A percentile compares a stretch with the other conserved stretches of the same genome.
phyloP scores from a whole-genome alignment of 345 rosid species.

The Aethionema arabicum region DNA sequence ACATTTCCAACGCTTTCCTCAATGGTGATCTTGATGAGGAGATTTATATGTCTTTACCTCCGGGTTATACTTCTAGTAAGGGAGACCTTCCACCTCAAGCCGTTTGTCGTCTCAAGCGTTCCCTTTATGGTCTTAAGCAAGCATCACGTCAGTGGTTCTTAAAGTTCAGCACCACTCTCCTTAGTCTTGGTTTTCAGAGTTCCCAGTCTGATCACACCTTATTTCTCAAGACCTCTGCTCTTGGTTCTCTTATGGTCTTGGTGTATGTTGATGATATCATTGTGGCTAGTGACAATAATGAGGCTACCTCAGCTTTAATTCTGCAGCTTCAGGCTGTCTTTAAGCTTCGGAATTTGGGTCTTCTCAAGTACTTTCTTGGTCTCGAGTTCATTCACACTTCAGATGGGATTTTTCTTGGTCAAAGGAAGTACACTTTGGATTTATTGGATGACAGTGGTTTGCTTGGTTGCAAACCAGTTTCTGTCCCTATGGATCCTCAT shows the following conservation, averaged over 20 bases:
- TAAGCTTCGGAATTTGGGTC: not conserved
- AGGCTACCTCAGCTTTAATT: not conserved
- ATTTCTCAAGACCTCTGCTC: not conserved
- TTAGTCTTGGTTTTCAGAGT: not conserved
- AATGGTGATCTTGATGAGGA: not conserved
- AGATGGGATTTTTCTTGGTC: too few relatives aligned
- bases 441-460: too few relatives aligned
- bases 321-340: too few relatives aligned
- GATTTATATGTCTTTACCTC: not conserved
- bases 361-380: not conserved
- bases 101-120: not conserved
- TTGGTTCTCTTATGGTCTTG: not conserved
- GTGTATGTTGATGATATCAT: not conserved
- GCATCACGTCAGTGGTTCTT: not conserved
- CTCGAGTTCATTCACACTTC: too few relatives aligned
- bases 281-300: not conserved
- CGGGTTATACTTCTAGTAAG: not conserved
- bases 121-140: not conserved
- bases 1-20: not conserved
- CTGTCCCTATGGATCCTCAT: too few relatives aligned
- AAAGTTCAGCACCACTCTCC: not conserved
- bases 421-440: too few relatives aligned
- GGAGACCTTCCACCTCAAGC: not conserved
- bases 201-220: not conserved
- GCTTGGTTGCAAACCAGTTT: too few relatives aligned